Conservation (phyloP, 177 flowering plant genomes). For the Vitis hybrid region DNA sequence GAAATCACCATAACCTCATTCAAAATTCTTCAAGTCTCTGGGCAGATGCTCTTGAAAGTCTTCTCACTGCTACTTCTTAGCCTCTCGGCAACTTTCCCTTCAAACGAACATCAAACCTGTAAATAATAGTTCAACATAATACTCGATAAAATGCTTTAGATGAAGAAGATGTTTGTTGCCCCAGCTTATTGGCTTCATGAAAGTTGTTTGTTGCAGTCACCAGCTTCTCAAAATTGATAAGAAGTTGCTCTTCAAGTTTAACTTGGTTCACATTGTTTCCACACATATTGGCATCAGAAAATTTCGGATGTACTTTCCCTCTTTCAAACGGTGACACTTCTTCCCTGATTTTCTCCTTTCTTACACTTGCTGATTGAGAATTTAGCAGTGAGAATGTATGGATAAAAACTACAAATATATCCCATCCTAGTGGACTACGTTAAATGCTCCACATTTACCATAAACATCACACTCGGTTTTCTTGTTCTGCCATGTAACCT, state of each 20-base stretch:
- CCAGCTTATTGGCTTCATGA: slow-evolving; percentile 26
- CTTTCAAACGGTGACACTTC: slow-evolving; percentile 1
- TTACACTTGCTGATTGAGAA: slow-evolving; percentile 11
- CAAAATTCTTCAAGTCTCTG: slow-evolving; percentile 20
- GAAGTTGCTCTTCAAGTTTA: slow-evolving; percentile 23
- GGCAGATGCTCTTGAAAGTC: slow-evolving; percentile 18
- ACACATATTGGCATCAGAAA: not conserved
- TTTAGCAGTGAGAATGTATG: not conserved
- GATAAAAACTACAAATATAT: too few species aligned
- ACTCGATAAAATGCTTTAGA: too few species aligned
- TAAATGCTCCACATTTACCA: too few species aligned
- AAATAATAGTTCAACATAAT: not conserved
- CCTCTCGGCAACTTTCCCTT: slow-evolving; percentile 14
- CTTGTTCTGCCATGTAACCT: not conserved
- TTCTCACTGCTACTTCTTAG: slow-evolving; percentile 24
- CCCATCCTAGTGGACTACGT: not conserved
- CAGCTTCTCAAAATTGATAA: slow-evolving; percentile 20
- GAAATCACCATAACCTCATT: slow-evolving; percentile 31
- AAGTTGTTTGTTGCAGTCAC: slow-evolving; percentile 31
- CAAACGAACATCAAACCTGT: not conserved
- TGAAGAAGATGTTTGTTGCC: slow-evolving; percentile 2
- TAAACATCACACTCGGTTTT: slow-evolving; percentile 6
- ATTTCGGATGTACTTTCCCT: not conserved
- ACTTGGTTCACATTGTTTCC: slow-evolving; percentile 6
- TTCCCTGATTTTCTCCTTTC: too few species aligned